phyloP scores from a whole-genome alignment of 148 eudicot genomes.

The Rhododendron mucronatum region DNA sequence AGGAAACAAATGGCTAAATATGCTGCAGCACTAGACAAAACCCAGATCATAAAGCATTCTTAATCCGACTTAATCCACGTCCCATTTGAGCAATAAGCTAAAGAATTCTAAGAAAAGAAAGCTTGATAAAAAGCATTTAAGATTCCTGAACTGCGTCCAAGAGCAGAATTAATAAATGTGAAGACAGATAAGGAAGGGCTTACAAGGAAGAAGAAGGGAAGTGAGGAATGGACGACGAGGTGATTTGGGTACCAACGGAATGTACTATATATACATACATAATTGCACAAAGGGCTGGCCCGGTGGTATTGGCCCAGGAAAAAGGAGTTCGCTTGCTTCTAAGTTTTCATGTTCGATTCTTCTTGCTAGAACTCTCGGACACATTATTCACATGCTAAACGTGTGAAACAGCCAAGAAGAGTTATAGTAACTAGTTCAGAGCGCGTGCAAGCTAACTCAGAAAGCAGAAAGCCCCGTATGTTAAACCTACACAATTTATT shows the following conservation, averaged over 20 bases:
- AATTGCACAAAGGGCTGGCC: neutral
- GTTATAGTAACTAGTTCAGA: too few relatives aligned
- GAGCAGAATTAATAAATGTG: neutral
- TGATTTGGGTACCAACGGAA: conserved; percentile 42
- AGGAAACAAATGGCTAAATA: conserved; percentile 5
- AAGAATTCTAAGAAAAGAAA: conserved; percentile 5
- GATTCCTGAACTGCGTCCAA: conserved; percentile 1
- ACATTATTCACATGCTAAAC: neutral
- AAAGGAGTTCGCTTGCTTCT: neutral
- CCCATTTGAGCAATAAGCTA: conserved; percentile 1
- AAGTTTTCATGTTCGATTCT: neutral
- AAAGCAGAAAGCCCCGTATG: too few relatives aligned
- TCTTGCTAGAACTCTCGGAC: too few relatives aligned
- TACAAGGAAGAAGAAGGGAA: conserved; percentile 33
- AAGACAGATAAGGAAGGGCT: conserved; percentile 25
- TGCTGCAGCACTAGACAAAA: conserved; percentile 9
- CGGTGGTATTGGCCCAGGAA: neutral
- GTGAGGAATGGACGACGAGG: conserved; percentile 32
- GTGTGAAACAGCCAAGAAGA: neutral
- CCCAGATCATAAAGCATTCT: conserved; percentile 14
- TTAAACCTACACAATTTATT: too few relatives aligned
- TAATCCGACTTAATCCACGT: conserved; percentile 9
- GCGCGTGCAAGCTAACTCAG: neutral
- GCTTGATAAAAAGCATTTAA: neutral
- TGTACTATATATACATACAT: conserved; percentile 7